These are phyloP conservation scores for Candolleomyces eurysporus DNA, from an alignment of 768 basidiomycete genomes.

Conservation along the genomic window DNA sequence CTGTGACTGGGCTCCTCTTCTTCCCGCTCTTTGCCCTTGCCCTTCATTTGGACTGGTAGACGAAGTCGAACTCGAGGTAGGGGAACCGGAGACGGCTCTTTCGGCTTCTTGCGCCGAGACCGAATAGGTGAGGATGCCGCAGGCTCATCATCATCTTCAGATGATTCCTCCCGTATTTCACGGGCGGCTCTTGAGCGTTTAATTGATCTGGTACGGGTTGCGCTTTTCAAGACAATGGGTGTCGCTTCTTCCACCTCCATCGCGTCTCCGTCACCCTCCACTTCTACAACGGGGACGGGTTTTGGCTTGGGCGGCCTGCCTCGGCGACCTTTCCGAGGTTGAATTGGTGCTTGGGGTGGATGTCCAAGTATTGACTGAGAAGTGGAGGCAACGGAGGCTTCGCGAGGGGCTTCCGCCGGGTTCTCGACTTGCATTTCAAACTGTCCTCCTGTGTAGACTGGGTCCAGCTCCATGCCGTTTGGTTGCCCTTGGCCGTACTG, in stretches of 20 bases:
- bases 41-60: slow-evolving; percentile 54
- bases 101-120: slow-evolving; percentile 40
- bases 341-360: not conserved
- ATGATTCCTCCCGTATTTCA: slow-evolving; percentile 49
- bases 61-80: slow-evolving; percentile 51
- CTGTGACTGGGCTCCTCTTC: slow-evolving; percentile 58
- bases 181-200: slow-evolving; percentile 30
- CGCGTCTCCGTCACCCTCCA: slow-evolving; percentile 25
- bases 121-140: slow-evolving; percentile 22
- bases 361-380: slow-evolving; percentile 26
- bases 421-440: slow-evolving; percentile 14
- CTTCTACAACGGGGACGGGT: not conserved
- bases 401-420: slow-evolving; percentile 14
- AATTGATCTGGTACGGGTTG: not conserved
- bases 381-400: slow-evolving; percentile 25
- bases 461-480: slow-evolving; percentile 8
- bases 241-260: slow-evolving; percentile 28
- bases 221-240: not conserved
- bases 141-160: slow-evolving; percentile 56
- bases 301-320: slow-evolving; percentile 2
- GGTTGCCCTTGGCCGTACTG: slow-evolving; percentile 18
- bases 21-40: slow-evolving; percentile 68
- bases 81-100: slow-evolving; percentile 37
- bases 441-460: slow-evolving; percentile 5
- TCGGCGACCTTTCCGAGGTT: slow-evolving; percentile 6